Evolutionary conservation across 2,329 filamentous ascomycete genomes (phyloP), one percentile per base, ranked within the genome.

Genomic region (Verruconis gallopava): DNA sequence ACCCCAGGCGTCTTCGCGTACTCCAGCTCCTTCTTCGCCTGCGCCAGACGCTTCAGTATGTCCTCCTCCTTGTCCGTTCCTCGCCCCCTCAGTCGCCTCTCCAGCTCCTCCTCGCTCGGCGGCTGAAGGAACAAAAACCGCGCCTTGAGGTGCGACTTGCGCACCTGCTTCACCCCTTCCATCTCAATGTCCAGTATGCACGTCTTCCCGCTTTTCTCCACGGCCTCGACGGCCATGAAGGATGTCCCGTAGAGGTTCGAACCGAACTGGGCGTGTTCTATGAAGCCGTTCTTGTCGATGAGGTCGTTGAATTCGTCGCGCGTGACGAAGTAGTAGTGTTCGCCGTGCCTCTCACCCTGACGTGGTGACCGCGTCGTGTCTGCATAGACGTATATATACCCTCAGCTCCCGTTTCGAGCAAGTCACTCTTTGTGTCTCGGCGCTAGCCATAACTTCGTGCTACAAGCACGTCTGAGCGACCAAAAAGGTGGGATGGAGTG

Each of bases 151-250:
- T 71, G 38, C 55, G 55, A 47, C 47, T 73, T 72, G 61, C 86
- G 85, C 55, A 95, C 83, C 64, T 95, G 88, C 68, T 94, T 94
- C 45, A 95, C 86, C 46, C 88, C 88, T 75, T 94, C 86, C 85
- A 95, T 94, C 71, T 95, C 89, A 57, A 95, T 96, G 60, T 96
- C 89, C 51, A 95, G 67, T 37, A 95, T 77, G 47, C 88, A 89
- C 33, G 86, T 75, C 54, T 71, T 72, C 14, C 78, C 80, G 63
- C 79, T 75, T 46, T 75, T 72, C 2, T 73, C 73, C 58, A 88
- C 78, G 54, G 84, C 76, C 60, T 79, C 73, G 48, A 94, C 85
- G 20, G 85, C 85, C 61, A 72, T 69, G 55, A 85, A 78, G 57
- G 77, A 84, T 4, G 86, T 94, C 44, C 88, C 88, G 64, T 95